Percentiles rank a stretch among this genome's conserved stretches.
phyloP scores from a whole-genome alignment of 176 grass and related monocot species.

The Cenchrus americanus region DNA sequence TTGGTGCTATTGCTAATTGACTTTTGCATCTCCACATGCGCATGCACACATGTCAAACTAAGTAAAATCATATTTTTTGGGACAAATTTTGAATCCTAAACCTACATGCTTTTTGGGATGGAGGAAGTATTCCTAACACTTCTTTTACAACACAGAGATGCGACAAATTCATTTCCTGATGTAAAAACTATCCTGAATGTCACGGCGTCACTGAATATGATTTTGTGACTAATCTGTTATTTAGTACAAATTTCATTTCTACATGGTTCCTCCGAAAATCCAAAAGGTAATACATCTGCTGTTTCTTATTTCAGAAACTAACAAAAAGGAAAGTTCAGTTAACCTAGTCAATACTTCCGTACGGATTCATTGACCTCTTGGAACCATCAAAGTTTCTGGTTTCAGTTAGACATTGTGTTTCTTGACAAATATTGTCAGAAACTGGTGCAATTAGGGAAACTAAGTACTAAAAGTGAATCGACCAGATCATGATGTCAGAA shows the following conservation, averaged over 20 bases:
- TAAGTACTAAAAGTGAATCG: not conserved
- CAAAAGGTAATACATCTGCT: not conserved
- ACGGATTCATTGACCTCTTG: too few species aligned
- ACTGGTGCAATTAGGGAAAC: not conserved
- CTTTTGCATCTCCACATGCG: too few species aligned
- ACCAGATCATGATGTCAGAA: not conserved
- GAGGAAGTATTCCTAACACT: too few species aligned
- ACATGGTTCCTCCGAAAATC: not conserved
- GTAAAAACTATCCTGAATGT: not conserved
- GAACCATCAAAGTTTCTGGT: not conserved
- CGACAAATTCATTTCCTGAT: not conserved
- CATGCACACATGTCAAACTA: too few species aligned
- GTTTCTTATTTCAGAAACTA: not conserved
- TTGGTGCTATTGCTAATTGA: too few species aligned
- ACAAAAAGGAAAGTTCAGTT: not conserved
- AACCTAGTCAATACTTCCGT: not conserved
- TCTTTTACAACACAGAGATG: not conserved
- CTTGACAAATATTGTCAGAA: too few species aligned
- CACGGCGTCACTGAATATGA: not conserved
- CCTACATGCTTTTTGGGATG: too few species aligned
- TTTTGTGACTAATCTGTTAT: not conserved
- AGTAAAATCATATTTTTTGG: too few species aligned
- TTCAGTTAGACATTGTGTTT: slow-evolving; percentile 8
- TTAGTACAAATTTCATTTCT: not conserved
- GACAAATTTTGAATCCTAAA: too few species aligned